Conservation (phyloP, 2,329 filamentous ascomycete species). For the Diaporthe eres region DNA sequence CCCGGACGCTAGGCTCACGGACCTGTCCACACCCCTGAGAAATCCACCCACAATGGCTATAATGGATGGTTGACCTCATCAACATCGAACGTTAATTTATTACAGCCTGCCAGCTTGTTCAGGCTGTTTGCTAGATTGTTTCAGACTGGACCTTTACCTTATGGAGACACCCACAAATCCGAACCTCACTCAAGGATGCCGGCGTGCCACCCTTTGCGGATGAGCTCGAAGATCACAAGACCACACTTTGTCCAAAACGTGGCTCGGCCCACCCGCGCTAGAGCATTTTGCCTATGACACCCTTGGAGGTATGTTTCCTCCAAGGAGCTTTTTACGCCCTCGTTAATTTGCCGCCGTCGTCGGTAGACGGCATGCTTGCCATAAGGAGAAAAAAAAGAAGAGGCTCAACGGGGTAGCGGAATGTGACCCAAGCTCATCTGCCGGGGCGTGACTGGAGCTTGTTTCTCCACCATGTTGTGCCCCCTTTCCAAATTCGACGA, state of each 20-base stretch:
- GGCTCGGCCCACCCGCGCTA: constrained; percentile 14
- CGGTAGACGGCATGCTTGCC: constrained; percentile 3
- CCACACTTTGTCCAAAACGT: neutral
- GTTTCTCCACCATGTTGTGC: neutral
- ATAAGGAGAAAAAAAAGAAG: constrained; percentile 14
- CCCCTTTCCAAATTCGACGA: neutral
- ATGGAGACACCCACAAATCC: constrained; percentile 23
- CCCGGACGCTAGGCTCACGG: neutral
- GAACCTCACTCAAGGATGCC: neutral
- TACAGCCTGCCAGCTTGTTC: constrained; percentile 13
- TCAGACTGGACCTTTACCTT: constrained; percentile 5
- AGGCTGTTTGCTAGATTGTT: constrained; percentile 31
- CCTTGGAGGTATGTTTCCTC: neutral
- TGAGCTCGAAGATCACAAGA: neutral
- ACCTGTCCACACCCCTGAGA: constrained; percentile 1
- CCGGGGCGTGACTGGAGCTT: constrained; percentile 18
- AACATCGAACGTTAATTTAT: constrained; percentile 16
- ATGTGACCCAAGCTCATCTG: constrained; percentile 24
- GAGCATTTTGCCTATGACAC: neutral
- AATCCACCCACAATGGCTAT: neutral
- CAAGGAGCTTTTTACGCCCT: constrained; percentile 3
- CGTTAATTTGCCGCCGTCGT: constrained; percentile 10
- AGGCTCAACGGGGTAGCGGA: constrained; percentile 23
- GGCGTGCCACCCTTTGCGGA: neutral
- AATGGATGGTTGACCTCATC: constrained; percentile 10